A percentile compares a stretch with the other conserved stretches of the same genome.
Conservation (phyloP, 2,329 filamentous ascomycete species). For the Pyrenophora graminea region DNA sequence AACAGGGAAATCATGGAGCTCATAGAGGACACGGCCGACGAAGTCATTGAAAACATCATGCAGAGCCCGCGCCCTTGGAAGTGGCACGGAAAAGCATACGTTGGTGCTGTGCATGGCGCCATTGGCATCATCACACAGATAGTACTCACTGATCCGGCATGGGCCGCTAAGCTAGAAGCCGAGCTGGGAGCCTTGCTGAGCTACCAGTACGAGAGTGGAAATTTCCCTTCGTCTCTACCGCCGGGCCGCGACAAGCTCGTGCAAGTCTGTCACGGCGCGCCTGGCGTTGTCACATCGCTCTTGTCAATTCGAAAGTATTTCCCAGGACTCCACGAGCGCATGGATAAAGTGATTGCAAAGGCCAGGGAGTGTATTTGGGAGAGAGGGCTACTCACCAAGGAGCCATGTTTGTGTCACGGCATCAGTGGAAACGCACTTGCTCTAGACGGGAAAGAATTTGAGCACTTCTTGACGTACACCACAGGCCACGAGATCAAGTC, state of each 20-base stretch:
- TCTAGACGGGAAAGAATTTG: conserved; percentile 53
- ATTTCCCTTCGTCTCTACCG: conserved; percentile 64
- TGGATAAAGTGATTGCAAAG: conserved; percentile 58
- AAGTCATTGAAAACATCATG: conserved; percentile 65
- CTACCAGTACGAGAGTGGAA: conserved; percentile 64
- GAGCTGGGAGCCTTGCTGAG: conserved; percentile 61
- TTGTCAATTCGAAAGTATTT: conserved; percentile 61
- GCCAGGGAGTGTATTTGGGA: conserved; percentile 60
- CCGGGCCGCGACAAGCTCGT: conserved; percentile 57
- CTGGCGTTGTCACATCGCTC: conserved; percentile 65
- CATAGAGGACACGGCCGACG: conserved; percentile 58
- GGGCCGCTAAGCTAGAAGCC: conserved; percentile 59
- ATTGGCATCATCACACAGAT: conserved; percentile 74
- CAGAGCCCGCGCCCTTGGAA: conserved; percentile 61
- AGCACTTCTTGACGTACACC: conserved; percentile 64
- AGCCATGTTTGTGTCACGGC: conserved; percentile 68
- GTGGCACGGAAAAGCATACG: conserved; percentile 66
- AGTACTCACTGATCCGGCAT: conserved; percentile 60
- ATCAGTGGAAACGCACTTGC: conserved; percentile 67
- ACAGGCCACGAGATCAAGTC: conserved; percentile 61
- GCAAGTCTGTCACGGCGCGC: conserved; percentile 70
- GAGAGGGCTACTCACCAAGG: conserved; percentile 64
- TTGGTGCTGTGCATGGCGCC: conserved; percentile 69
- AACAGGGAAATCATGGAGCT: conserved; percentile 56
- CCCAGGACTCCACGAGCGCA: conserved; percentile 57